Base-by-base conservation (phyloP, 169 alveolate genomes). In the Cryptosporidium baileyi region DNA sequence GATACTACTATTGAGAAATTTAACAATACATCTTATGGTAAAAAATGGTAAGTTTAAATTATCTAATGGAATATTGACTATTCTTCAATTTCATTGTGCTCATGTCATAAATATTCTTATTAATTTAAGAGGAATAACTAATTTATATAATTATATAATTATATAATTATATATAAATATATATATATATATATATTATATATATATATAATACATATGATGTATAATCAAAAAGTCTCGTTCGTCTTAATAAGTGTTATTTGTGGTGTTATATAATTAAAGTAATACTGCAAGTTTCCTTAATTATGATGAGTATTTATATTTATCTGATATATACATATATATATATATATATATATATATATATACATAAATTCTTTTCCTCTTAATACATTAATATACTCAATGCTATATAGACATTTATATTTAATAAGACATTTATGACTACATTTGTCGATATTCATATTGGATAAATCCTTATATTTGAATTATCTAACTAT, bases 1-100 rank as follows among this genome's bases (percentile, higher is more conserved):
- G 91, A 91, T 19, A 90, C 91, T 13, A 91, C 92, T 15, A 54
- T 94, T 43, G 91, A 89, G 40, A 90, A 82, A 54, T 94, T 94
- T 82, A 91, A 93, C 67, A 54, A 90, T 67, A 90, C 96, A 7
- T 60, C 91, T 1, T 82, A 93, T 89, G 97, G 97, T 17, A 93
- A 92, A 89, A 92, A 91, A 80, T 82, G 94, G 62, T 88, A 89
- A 17, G 82, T 89, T 59, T 30, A 19, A 57, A n/a, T n/a, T n/a
- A n/a, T n/a, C n/a, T n/a, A n/a, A n/a, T n/a, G n/a, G n/a, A n/a
- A n/a, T n/a, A n/a, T n/a, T n/a, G n/a, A n/a, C n/a, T n/a, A n/a
- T n/a, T n/a, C n/a, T n/a, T n/a, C n/a, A n/a, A n/a, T n/a, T n/a
- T n/a, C n/a, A n/a, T n/a, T n/a, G n/a, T n/a, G n/a, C n/a, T n/a